Evolutionary conservation across 331 rosid genomes (phyloP).

Genomic region (Malus hybrid): DNA sequence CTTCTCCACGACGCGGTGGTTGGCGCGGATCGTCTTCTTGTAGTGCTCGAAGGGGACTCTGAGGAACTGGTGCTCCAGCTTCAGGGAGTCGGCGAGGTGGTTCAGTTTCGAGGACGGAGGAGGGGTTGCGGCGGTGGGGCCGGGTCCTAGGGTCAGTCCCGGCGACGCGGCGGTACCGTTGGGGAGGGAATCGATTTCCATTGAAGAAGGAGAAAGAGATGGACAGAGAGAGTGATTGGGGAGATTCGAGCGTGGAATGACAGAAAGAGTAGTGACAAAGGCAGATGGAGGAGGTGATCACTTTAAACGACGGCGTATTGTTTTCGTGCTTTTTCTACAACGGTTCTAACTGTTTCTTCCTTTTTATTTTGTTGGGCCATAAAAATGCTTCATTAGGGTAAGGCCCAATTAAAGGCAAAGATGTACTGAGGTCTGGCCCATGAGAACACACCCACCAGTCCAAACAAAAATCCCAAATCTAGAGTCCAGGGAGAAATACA

Average conservation of each 20-base stretch:
- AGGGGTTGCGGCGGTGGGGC: constrained; percentile 15
- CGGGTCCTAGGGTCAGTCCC: background rate
- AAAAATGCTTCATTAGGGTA: background rate
- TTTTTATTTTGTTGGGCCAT: background rate
- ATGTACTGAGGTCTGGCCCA: background rate
- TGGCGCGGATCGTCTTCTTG: constrained; percentile 92
- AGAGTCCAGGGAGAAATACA: background rate
- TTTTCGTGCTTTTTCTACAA: background rate
- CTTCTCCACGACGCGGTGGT: constrained; percentile 79
- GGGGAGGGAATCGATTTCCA: constrained; percentile 51
- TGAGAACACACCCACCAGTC: background rate
- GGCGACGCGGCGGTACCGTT: constrained; percentile 45
- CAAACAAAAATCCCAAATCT: background rate
- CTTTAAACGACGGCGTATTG: background rate
- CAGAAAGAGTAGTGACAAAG: background rate
- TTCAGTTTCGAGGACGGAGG: constrained; percentile 45
- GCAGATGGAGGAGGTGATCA: background rate
- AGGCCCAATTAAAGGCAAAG: background rate
- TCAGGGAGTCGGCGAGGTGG: constrained; percentile 61
- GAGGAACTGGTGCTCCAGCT: constrained; percentile 90
- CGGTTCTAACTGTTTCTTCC: background rate
- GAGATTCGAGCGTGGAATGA: background rate
- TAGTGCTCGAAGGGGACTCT: constrained; percentile 95
- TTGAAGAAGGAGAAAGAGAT: background rate
- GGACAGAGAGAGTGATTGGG: background rate